Evolutionary conservation across 139 green algal species (phyloP).

Genomic region (Picochlorum sp.): DNA sequence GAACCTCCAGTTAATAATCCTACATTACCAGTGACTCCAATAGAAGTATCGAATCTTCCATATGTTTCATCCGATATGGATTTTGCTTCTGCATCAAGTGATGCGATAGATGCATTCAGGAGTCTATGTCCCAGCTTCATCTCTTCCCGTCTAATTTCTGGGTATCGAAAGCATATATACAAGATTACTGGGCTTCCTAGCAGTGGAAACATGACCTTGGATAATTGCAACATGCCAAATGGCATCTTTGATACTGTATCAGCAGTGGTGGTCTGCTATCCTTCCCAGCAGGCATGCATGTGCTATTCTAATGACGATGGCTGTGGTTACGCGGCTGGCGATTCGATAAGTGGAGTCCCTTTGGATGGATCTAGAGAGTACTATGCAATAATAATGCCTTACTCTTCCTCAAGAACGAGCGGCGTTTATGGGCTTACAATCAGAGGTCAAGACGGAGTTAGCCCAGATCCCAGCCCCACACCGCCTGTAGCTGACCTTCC

Average conservation of each 20-base stretch:
- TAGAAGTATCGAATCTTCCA: not conserved
- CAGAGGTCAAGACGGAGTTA: too few species aligned
- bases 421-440: too few species aligned
- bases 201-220: not conserved
- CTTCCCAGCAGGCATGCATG: not conserved
- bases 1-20: not conserved
- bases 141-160: not conserved
- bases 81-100: not conserved
- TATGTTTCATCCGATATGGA: not conserved
- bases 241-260: not conserved
- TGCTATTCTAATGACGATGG: not conserved
- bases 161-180: not conserved
- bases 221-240: not conserved
- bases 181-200: not conserved
- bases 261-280: not conserved
- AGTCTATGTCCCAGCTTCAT: not conserved
- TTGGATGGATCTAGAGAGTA: not conserved
- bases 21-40: not conserved
- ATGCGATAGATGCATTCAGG: not conserved
- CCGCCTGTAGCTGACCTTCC: too few species aligned
- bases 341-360: not conserved
- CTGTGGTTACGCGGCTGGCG: not conserved
- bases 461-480: too few species aligned
- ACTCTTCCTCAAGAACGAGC: too few species aligned
- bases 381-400: not conserved